A percentile compares a stretch with the other conserved stretches of the same genome.
phyloP scores from a whole-genome alignment of 768 basidiomycete species.

The Imleria badia region DNA sequence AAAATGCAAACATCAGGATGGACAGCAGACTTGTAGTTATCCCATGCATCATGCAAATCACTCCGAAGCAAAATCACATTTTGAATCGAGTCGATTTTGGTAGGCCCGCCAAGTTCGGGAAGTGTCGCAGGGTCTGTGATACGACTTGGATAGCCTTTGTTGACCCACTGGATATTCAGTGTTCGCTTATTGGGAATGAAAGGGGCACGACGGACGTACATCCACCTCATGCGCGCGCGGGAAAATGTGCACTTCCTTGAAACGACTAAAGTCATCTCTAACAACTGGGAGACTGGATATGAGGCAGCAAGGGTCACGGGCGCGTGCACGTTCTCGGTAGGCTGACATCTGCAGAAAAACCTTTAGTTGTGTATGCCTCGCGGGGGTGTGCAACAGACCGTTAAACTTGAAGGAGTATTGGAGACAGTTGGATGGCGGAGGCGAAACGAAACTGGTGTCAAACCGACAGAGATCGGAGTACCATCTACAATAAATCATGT shows the following conservation, averaged over 20 bases:
- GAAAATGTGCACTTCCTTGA: constrained; percentile 20
- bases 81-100: constrained; percentile 27
- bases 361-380: background rate
- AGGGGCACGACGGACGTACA: background rate
- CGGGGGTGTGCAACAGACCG: background rate
- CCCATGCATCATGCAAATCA: constrained; percentile 28
- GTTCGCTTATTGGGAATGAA: background rate
- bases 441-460: background rate
- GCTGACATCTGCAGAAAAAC: background rate
- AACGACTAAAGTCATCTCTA: background rate
- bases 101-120: constrained; percentile 7
- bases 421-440: background rate
- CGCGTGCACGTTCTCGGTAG: background rate
- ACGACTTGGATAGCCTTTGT: constrained; percentile 16
- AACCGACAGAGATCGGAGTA: background rate
- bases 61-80: constrained; percentile 28
- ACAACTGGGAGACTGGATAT: background rate
- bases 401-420: background rate
- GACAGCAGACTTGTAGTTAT: constrained; percentile 27
- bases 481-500: background rate
- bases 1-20: constrained; percentile 24
- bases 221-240: constrained; percentile 24
- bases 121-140: constrained; percentile 18
- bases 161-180: constrained; percentile 22
- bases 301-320: background rate